Base-by-base conservation (phyloP, 78 protist species). In the Pelomyxa schiedti region DNA sequence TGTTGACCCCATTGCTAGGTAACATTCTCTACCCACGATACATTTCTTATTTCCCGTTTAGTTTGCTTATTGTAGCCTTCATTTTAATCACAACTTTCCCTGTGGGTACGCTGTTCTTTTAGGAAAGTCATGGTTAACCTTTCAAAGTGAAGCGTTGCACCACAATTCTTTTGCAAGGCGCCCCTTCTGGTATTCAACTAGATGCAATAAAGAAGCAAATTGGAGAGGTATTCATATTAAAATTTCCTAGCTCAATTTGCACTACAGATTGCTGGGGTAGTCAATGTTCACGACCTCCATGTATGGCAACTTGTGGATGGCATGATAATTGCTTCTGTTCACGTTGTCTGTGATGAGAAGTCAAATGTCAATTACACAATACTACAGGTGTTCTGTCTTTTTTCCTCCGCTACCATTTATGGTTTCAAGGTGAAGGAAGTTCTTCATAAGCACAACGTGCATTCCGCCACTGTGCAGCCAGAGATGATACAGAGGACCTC, bases 271-370 rank as follows among this genome's bases (percentile, higher is more conserved):
- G 74, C 74, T 1, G 86, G 79, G 35, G 80, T 91, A 4, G 9
- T 70, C 0, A 72, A 63, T 24, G 64, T 77, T 6, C 90, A 88
- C 76, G 90, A 84, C 16, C 72, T 91, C 4, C 91, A 86, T 73
- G 86, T 91, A 9, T 91, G 95, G 95, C 86, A 85, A 72, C 77
- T 91, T 26, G 78, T 86, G 28, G 84, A 76, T 22, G 81, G 72
- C 42, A 74, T 66, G 75, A 37, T 71, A 1, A 74, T 91, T 22
- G 78, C 86, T 36, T 47, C 90, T 3, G 86, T 77, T 0, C 93
- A 89, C 67, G n/a, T n/a, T n/a, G n/a, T n/a, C n/a, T n/a, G n/a
- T n/a, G n/a, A n/a, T n/a, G n/a, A n/a, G n/a, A n/a, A n/a, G n/a
- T n/a, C n/a, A n/a, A n/a, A n/a, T n/a, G n/a, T n/a, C n/a, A n/a